phyloP scores from a whole-genome alignment of 805 yeast genomes.

The Candida maris region DNA sequence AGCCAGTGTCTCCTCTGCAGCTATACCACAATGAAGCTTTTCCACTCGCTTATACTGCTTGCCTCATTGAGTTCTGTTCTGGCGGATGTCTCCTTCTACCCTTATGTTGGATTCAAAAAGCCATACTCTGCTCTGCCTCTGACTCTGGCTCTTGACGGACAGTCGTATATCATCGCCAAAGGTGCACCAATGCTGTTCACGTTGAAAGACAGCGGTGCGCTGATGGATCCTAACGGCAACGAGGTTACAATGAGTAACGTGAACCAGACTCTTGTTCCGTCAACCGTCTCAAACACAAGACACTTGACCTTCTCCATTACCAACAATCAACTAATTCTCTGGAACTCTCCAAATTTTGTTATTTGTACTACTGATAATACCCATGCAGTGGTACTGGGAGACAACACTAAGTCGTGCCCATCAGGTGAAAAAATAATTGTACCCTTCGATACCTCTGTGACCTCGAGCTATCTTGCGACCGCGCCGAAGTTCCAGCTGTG shows the following conservation, averaged over 20 bases:
- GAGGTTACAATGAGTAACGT: neutral
- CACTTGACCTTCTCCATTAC: neutral
- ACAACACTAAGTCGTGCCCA: neutral
- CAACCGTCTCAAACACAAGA: neutral
- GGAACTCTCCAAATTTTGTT: neutral
- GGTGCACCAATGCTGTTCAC: neutral
- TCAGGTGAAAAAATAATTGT: neutral
- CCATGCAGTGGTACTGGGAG: neutral
- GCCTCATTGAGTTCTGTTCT: neutral
- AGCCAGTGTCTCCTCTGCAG: too few relatives aligned
- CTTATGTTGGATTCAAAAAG: neutral
- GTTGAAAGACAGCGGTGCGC: neutral
- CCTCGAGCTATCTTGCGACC: neutral
- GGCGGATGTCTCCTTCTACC: neutral
- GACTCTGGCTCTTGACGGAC: neutral
- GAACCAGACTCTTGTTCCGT: neutral
- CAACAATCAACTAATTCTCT: neutral
- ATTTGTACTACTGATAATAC: neutral
- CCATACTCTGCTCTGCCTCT: neutral
- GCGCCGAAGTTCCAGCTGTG: neutral
- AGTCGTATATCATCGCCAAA: neutral
- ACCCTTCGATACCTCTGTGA: neutral
- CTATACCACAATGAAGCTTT: neutral
- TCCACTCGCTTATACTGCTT: neutral
- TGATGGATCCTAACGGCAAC: neutral